A percentile compares a stretch with the other conserved stretches of the same genome.
These are phyloP conservation scores for Fusarium sterilihyphosum DNA, from an alignment of 2,329 filamentous ascomycete species.

Conservation along the genomic window DNA sequence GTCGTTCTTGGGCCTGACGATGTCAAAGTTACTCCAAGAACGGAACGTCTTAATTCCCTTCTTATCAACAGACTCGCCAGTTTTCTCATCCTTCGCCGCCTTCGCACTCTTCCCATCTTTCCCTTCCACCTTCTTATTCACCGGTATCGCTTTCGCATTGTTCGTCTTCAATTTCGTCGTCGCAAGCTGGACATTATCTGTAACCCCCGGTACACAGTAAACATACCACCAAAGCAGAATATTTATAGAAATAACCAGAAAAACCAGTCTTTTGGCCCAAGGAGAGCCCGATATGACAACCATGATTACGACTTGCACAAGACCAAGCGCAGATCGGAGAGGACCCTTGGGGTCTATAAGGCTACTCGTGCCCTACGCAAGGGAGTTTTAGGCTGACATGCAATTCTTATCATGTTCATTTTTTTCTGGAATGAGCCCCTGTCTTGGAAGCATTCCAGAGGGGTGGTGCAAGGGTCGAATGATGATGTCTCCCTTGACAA, in stretches of 20 bases:
- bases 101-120: not conserved
- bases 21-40: constrained; percentile 36
- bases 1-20: constrained; percentile 18
- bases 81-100: not conserved
- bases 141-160: not conserved
- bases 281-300: constrained; percentile 30
- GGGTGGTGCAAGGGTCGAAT: not conserved
- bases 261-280: constrained; percentile 19
- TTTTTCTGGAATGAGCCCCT: constrained; percentile 31
- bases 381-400: constrained; percentile 7
- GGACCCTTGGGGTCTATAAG: constrained; percentile 18
- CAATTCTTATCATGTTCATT: not conserved
- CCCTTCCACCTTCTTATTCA: not conserved
- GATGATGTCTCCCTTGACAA: constrained; percentile 16
- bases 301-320: not conserved
- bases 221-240: constrained; percentile 24
- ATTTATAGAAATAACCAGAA: constrained; percentile 8
- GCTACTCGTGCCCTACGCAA: constrained; percentile 14
- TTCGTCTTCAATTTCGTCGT: not conserved
- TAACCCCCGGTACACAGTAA: not conserved
- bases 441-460: constrained; percentile 23
- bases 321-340: not conserved
- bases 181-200: not conserved
- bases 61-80: not conserved
- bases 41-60: constrained; percentile 10